These are phyloP conservation scores for Dictyostelium intermedium DNA, from an alignment of 78 protist genomes.

Conservation along the genomic window DNA sequence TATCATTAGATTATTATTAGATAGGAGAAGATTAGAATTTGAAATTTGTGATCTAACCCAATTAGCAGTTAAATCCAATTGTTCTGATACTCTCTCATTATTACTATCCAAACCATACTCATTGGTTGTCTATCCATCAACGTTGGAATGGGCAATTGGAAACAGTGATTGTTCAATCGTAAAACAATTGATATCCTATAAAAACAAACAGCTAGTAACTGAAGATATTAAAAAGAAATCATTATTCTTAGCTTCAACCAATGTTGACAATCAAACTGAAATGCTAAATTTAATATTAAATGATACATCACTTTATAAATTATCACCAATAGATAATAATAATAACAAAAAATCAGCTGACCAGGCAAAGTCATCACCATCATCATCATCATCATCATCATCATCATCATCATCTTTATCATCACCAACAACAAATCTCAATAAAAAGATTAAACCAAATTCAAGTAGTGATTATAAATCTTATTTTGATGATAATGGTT, in stretches of 20 bases:
- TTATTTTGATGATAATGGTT: too few relatives aligned
- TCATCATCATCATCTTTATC: not conserved
- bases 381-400: not conserved
- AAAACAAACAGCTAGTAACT: not conserved
- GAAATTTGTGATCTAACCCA: not conserved
- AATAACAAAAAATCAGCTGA: too few relatives aligned
- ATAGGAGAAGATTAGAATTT: not conserved
- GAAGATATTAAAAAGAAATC: not conserved
- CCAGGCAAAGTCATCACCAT: not conserved
- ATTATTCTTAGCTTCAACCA: not conserved
- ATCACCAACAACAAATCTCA: not conserved
- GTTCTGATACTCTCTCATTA: not conserved
- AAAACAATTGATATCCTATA: not conserved
- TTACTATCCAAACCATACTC: not conserved
- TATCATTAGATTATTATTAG: not conserved
- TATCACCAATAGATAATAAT: not conserved
- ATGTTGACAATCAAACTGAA: not conserved
- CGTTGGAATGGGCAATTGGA: not conserved
- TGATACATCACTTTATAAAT: not conserved
- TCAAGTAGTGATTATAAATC: not conserved
- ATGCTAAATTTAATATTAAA: not conserved
- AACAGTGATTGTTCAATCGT: not conserved
- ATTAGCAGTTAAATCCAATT: not conserved
- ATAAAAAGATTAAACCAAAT: not conserved
- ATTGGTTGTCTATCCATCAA: not conserved